Conservation (phyloP, 768 basidiomycete genomes). For the Leucosporidium yakuticum region DNA sequence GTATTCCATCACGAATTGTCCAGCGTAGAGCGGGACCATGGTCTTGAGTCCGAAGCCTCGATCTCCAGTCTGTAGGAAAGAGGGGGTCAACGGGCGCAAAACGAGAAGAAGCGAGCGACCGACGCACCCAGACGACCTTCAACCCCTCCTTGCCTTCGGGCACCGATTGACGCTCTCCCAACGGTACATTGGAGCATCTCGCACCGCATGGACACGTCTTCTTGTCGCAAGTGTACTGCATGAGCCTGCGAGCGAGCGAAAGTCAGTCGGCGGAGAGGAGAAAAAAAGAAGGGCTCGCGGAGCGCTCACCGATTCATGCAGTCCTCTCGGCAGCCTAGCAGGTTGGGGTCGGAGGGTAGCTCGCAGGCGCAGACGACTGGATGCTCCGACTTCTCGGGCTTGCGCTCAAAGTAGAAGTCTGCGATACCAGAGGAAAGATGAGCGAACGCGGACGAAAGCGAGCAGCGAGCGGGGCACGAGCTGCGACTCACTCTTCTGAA, state of each 20-base stretch:
- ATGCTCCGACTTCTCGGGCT: conserved; percentile 13
- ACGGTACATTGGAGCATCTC: conserved; percentile 22
- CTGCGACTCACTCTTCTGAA: conserved; percentile 14
- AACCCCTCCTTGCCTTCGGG: conserved; percentile 26
- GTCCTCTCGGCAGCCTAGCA: conserved; percentile 10
- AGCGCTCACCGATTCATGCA: conserved; percentile 30
- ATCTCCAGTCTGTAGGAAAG: conserved; percentile 20
- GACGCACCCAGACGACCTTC: conserved; percentile 28
- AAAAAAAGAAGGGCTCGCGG: neutral
- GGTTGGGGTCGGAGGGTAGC: neutral
- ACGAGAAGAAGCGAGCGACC: neutral
- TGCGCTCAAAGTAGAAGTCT: conserved; percentile 27
- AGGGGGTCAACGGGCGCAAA: neutral
- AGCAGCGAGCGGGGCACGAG: neutral
- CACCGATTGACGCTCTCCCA: conserved; percentile 14
- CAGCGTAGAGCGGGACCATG: conserved; percentile 20
- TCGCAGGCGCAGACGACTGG: conserved; percentile 25
- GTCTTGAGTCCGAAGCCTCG: conserved; percentile 35
- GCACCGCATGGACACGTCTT: conserved; percentile 26
- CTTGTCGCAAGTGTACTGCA: conserved; percentile 31
- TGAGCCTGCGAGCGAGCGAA: conserved; percentile 9
- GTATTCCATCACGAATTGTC: conserved; percentile 29
- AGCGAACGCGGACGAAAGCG: too few relatives aligned
- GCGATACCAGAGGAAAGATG: neutral
- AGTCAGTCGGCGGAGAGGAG: too few relatives aligned